Base-by-base conservation (phyloP, 148 eudicot species). In the Hydrangea macrophylla region DNA sequence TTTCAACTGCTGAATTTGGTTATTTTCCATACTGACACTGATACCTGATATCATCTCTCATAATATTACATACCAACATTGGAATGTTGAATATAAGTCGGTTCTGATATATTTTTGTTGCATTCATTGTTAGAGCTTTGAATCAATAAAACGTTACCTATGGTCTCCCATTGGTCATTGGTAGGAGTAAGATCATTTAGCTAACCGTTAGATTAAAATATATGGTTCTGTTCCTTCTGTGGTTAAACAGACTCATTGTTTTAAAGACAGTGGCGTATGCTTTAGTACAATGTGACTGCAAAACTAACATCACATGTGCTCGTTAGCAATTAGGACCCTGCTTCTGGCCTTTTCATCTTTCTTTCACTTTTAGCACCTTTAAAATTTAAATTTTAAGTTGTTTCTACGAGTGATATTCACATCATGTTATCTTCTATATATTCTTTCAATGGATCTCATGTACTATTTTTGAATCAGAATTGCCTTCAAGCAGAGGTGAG, bases 401-500 rank as follows among this genome's bases (percentile, higher is more conserved):
- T n/a, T n/a, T n/a, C n/a, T n/a, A n/a, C n/a, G n/a, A n/a, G n/a
- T n/a, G n/a, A n/a, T n/a, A n/a, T n/a, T n/a, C n/a, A n/a, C n/a
- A n/a, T n/a, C 22, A 56, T 25, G 22, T 58, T 65, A 9, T 69
- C 20, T 31, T 57, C 20, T 42, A 24, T 36, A 30, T 25, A 33
- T 8, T 50, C 59, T 55, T 55, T 48, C 7, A 7, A 12, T 26
- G 42, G 55, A 64, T 71, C 45, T 72, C 69, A 42, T 55, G 40
- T 51, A 30, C n/a, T 77, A 22, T 31, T 69, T 37, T 78, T 59
- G 26, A 60, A 75, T 75, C 91, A 95, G 99, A 91, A 79, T 75
- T 95, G 77, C 99, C 99, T 30, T 76, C 99, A 67, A 91, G 78
- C 81, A 87, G 92, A 82, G 99, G 99, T 6, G 99, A 91, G 78